A percentile compares a stretch with the other conserved stretches of the same genome.
phyloP scores from a whole-genome alignment of 208 protist genomes.

The Crithidia fasciculata region DNA sequence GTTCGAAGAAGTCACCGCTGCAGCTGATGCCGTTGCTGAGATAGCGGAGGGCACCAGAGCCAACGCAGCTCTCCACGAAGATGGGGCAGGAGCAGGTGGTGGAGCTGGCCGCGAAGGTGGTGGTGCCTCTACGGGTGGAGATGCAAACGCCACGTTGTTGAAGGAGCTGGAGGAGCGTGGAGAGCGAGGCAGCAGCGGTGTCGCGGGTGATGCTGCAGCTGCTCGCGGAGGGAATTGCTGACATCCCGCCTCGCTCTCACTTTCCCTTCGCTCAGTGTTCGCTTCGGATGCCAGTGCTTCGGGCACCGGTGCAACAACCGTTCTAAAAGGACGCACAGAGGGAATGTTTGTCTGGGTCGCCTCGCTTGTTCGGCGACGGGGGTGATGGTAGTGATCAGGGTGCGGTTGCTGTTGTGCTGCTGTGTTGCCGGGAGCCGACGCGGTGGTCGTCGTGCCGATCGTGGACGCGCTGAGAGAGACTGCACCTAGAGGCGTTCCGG shows the following conservation, averaged over 20 bases:
- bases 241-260: too few species aligned
- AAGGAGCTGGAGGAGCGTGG: too few species aligned
- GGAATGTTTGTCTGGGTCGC: slow-evolving; percentile 3
- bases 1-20: not conserved
- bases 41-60: not conserved
- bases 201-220: too few species aligned
- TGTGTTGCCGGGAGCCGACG: too few species aligned
- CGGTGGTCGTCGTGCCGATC: slow-evolving; percentile 4
- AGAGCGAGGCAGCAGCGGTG: too few species aligned
- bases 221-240: too few species aligned
- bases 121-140: too few species aligned
- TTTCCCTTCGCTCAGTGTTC: too few species aligned
- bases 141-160: too few species aligned
- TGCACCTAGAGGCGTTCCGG: not conserved
- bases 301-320: not conserved
- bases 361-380: not conserved
- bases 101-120: too few species aligned
- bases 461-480: slow-evolving; percentile 8
- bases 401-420: not conserved
- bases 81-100: not conserved
- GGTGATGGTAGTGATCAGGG: not conserved
- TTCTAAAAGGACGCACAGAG: not conserved
- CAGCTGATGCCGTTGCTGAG: not conserved
- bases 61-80: slow-evolving; percentile 1
- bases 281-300: not conserved